phyloP scores from a whole-genome alignment of 2,329 filamentous ascomycete species.

The Trichophyton rubrum region DNA sequence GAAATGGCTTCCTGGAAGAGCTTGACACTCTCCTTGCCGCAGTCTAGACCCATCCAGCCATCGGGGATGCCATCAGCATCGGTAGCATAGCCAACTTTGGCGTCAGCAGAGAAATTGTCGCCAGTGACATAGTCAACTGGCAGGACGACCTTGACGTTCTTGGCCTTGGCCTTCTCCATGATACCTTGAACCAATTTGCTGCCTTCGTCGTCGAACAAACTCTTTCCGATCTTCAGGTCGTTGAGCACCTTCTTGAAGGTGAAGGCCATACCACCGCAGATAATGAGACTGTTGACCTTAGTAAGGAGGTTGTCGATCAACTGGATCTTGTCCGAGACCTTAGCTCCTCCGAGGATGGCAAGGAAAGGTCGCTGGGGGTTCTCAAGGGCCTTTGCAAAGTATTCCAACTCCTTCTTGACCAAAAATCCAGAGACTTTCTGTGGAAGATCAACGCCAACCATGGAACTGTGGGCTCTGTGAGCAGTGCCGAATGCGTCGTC shows the following conservation, averaged over 20 bases:
- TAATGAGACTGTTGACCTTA: slow-evolving; percentile 93
- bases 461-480: slow-evolving; percentile 96
- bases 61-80: slow-evolving; percentile 86
- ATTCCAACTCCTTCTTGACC: slow-evolving; percentile 99
- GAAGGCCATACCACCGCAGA: slow-evolving; percentile 98
- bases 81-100: slow-evolving; percentile 65
- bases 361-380: slow-evolving; percentile 89
- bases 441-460: slow-evolving; percentile 92
- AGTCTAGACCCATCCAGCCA: slow-evolving; percentile 96
- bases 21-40: slow-evolving; percentile 75
- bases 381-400: slow-evolving; percentile 96
- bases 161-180: slow-evolving; percentile 89
- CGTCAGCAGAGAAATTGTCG: slow-evolving; percentile 84
- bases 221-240: slow-evolving; percentile 77
- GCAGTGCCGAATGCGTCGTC: slow-evolving; percentile 98
- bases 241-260: slow-evolving; percentile 99
- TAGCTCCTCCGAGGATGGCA: slow-evolving; percentile 93
- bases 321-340: slow-evolving; percentile 99
- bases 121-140: slow-evolving; percentile 92
- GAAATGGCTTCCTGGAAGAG: slow-evolving; percentile 79
- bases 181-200: slow-evolving; percentile 80
- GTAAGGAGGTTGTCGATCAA: slow-evolving; percentile 97
- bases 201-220: slow-evolving; percentile 84
- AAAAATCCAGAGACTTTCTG: slow-evolving; percentile 97
- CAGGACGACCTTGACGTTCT: slow-evolving; percentile 89